Evolutionary conservation across 768 basidiomycete genomes (phyloP), one percentile per base, ranked within the genome.

Genomic region (Tulasnella sp.): DNA sequence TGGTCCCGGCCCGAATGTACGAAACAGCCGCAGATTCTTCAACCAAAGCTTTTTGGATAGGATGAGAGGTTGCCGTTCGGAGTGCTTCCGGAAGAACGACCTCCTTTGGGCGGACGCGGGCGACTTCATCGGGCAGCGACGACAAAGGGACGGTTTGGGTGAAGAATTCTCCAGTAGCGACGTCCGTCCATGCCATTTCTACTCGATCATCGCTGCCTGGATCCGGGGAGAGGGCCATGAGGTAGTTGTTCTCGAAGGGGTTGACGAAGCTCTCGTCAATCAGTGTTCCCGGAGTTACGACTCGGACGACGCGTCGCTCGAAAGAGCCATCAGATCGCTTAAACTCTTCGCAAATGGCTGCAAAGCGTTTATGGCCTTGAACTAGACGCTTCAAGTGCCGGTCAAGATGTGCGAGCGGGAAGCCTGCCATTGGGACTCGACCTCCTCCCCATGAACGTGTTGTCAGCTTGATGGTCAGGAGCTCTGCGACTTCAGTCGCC

Each of bases 321-420:
- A 92, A 92, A 5, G 79, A 76, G 8, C 81, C 79, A 35, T 75
- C 74, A 65, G 81, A 79, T 6, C 83, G 83, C 63, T 86, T 87
- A 79, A 92, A 95, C 79, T 98, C 95, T 79, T 98, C 95, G 77
- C 95, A 95, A 80, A 97, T 84, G 37, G 96, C 95, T 14, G 97
- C 94, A 76, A 91, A 94, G 29, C 88, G 88, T 64, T 88, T 88
- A 74, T 93, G 85, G 74, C 89, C 86, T 78, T 94, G 90, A 5
- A 98, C 90, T 40, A 98, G 83, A 19, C 88, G 83, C 79, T 93
- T 95, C 78, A 97, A 85, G 80, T 95, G 84, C 77, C 90, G 94
- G 82, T 93, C 89, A 42, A 96, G 84, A 75, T 95, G 91, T 75
- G 85, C 78, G 32, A 94, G 80, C 0, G 95, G 95, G 80, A 98